A percentile compares a stretch with the other conserved stretches of the same genome.
These are phyloP conservation scores for Prunus mongolica DNA, from an alignment of 306 rosid genomes.

Conservation along the genomic window DNA sequence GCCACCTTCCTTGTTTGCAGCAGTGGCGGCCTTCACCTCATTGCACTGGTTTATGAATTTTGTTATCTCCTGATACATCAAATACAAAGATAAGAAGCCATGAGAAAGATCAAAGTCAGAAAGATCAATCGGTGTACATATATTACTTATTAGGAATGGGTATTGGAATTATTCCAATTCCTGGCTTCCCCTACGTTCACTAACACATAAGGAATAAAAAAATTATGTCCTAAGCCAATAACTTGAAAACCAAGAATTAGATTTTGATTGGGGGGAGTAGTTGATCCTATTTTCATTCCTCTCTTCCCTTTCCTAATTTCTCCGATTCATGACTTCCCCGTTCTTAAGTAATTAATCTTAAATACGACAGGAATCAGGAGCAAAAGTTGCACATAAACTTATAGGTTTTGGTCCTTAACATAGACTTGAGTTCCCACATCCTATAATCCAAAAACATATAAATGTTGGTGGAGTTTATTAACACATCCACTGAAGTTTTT, in stretches of 20 bases:
- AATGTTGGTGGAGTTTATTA: background rate
- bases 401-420: background rate
- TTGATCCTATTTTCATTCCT: no score
- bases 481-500: background rate
- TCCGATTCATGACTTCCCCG: no score
- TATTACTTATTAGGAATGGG: no score
- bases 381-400: background rate
- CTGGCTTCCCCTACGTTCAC: no score
- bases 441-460: background rate
- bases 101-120: background rate
- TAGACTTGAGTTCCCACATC: background rate
- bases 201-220: no score
- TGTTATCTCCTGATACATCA: constrained; percentile 64
- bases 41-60: constrained; percentile 90
- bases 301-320: no score
- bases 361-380: background rate
- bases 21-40: constrained; percentile 79
- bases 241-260: no score
- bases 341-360: background rate
- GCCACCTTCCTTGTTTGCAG: constrained; percentile 85
- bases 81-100: background rate
- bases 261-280: no score
- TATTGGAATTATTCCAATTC: no score
- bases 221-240: no score
- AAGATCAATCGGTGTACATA: background rate